These are phyloP conservation scores for Solanum rostratum DNA, from an alignment of 257 asterid species.

Conservation along the genomic window DNA sequence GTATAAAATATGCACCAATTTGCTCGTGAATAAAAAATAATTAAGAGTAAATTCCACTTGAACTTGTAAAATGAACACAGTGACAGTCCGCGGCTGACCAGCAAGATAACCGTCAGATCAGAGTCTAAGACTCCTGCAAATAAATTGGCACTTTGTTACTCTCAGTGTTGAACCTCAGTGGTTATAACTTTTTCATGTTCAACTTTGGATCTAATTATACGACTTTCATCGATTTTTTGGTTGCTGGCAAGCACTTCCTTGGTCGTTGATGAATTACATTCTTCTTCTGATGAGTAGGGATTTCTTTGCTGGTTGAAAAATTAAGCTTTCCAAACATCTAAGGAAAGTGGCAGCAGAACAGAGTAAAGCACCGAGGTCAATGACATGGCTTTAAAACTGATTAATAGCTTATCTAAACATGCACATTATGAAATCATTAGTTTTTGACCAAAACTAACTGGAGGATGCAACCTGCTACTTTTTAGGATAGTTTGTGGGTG, in stretches of 20 bases:
- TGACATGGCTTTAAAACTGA: background rate
- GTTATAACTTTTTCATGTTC: background rate
- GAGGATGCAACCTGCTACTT: background rate
- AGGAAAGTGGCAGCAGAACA: background rate
- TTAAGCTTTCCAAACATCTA: background rate
- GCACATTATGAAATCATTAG: background rate
- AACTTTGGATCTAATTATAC: background rate
- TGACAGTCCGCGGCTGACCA: too few relatives aligned
- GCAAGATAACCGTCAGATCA: background rate
- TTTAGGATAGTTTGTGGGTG: background rate
- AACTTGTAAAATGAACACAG: too few relatives aligned
- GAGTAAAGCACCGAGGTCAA: background rate
- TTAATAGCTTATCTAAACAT: background rate
- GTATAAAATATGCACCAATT: too few relatives aligned
- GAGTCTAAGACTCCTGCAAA: background rate
- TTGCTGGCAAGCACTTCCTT: background rate
- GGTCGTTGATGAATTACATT: background rate
- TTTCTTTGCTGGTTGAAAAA: background rate
- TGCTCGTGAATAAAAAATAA: too few relatives aligned
- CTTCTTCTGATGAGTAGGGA: background rate
- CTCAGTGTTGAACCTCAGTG: background rate
- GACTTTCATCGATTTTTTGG: too few relatives aligned
- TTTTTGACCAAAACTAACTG: background rate
- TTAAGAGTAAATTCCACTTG: too few relatives aligned
- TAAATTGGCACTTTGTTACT: background rate